Conservation (phyloP, 306 rosid species). For the Citrullus mucosospermus region DNA sequence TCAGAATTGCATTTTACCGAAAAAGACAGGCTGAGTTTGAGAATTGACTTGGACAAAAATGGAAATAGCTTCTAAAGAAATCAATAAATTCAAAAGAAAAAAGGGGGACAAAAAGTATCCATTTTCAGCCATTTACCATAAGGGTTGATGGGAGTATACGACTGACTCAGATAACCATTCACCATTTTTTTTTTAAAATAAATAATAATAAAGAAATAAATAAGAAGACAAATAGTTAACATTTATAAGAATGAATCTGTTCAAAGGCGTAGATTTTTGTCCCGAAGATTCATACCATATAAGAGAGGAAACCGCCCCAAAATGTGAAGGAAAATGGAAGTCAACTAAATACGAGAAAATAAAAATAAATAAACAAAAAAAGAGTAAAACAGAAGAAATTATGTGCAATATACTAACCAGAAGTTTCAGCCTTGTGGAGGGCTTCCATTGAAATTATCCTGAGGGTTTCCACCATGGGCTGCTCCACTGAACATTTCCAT, state of each 20-base stretch:
- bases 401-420: constrained; percentile 8
- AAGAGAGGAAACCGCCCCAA: neutral
- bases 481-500: constrained; percentile 61
- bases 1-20: neutral
- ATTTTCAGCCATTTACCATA: neutral
- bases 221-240: neutral
- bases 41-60: neutral
- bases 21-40: neutral
- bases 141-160: too few relatives aligned
- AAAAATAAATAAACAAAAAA: neutral
- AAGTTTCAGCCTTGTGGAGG: constrained; percentile 37
- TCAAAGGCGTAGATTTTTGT: neutral
- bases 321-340: neutral
- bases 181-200: too few relatives aligned
- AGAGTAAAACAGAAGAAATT: neutral
- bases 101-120: neutral
- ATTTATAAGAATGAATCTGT: neutral
- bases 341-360: neutral
- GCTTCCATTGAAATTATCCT: constrained; percentile 32
- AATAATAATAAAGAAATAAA: too few relatives aligned
- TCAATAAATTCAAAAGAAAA: too few relatives aligned
- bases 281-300: neutral
- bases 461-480: constrained; percentile 28
- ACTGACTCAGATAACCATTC: too few relatives aligned
- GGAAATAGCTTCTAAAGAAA: neutral